Evolutionary conservation across 2,329 filamentous ascomycete genomes (phyloP), one percentile per base, ranked within the genome.

Genomic region (Grosmannia huntii): DNA sequence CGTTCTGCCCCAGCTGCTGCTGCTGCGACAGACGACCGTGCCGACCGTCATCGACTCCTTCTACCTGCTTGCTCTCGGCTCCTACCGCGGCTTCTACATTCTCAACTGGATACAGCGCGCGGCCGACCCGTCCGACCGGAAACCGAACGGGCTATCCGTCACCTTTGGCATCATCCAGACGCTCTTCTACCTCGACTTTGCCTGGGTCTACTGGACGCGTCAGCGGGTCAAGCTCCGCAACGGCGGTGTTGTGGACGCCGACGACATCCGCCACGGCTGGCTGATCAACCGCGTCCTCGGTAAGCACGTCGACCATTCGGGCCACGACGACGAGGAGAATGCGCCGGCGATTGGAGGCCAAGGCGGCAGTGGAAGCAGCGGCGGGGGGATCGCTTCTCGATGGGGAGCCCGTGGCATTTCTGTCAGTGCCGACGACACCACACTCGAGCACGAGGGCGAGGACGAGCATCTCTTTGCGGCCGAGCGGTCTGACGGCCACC

Each of bases 21-120:
- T 96, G 50, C 83, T 97, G 16, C 88, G 92, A 60, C 90, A 96
- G 71, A 96, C 92, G n/a, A 90, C 85, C 28, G 90, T 96, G 0
- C 92, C 92, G 0, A 97, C 92, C 54, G 92, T 96, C 53, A 91
- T 97, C 72, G 89, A 96, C 70, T 95, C 89, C n/a, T 96, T 88
- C 74, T 97, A 97, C 72, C 87, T 97, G 58, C 76, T 94, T 55
- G 84, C 90, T 0, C 81, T 96, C 1, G 92, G 91, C 41, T 86
- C 86, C 14, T 97, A 96, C 73, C 88, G 92, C 59, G 88, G 78
- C 54, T 82, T 96, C 61, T 96, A 97, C 73, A 85, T 95, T 61
- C 71, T 96, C 53, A 96, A 96, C 71, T 97, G 92, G 92, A 85
- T 96, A 64, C 74, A 82, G 61, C 83, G 88, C 36, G 79, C 77